phyloP scores from a whole-genome alignment of 106 monocot species.

The Dendrobium huoshanense region DNA sequence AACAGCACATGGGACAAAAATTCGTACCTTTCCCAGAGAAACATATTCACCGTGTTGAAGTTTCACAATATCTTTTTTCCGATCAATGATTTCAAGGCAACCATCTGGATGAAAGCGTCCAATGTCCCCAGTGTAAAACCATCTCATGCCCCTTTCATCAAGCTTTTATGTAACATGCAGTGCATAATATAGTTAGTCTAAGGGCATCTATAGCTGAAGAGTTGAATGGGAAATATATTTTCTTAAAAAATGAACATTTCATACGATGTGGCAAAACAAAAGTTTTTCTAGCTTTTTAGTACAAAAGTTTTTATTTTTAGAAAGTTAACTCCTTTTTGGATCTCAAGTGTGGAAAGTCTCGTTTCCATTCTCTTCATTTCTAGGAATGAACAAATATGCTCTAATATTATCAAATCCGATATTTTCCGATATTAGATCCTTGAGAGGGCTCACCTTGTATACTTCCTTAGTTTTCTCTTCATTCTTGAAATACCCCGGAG shows the following conservation, averaged over 20 bases:
- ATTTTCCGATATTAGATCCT: no score
- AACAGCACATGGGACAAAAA: background rate
- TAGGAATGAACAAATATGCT: no score
- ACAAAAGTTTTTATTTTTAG: no score
- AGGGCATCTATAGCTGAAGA: background rate
- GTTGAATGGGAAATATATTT: background rate
- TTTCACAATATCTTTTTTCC: conserved; percentile 96
- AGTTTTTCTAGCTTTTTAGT: no score
- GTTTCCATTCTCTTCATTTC: no score
- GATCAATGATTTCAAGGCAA: conserved; percentile 75
- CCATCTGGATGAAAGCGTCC: conserved; percentile 46
- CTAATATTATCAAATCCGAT: no score
- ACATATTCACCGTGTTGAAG: conserved; percentile 99
- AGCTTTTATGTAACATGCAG: conserved; percentile 34
- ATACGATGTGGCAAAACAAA: no score
- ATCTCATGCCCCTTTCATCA: conserved; percentile 79
- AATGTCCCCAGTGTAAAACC: conserved; percentile 96
- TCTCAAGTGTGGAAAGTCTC: no score
- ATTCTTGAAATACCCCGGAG: conserved; percentile 92
- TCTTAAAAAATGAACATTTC: background rate
- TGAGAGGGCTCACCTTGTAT: conserved; percentile 55
- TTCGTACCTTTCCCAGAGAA: conserved; percentile 80
- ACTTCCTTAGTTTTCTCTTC: conserved; percentile 91
- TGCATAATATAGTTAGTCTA: background rate
- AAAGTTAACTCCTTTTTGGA: no score